Conservation (phyloP, 495 filamentous ascomycete genomes). For the Penicillium goetzii region DNA sequence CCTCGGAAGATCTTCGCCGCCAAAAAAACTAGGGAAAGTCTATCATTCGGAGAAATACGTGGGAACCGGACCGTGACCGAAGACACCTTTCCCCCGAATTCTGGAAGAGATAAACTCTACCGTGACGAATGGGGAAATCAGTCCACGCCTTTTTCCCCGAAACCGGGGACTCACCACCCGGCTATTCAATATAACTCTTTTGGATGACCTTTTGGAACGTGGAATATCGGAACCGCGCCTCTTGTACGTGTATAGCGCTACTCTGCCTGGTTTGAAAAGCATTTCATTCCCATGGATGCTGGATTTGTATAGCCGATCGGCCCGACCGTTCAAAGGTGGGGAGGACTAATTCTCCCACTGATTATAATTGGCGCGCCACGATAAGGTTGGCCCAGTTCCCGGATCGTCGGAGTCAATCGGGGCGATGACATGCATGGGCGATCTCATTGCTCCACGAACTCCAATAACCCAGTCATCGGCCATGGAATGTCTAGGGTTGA, state of each 20-base stretch:
- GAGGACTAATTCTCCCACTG: background rate
- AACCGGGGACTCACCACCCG: background rate
- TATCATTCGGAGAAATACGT: background rate
- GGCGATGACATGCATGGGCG: background rate
- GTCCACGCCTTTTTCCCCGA: background rate
- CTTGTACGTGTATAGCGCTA: background rate
- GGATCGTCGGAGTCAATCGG: background rate
- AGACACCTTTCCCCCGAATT: background rate
- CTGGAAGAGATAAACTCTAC: background rate
- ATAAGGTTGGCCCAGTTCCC: slow-evolving; percentile 9
- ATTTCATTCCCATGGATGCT: background rate
- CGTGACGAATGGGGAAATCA: background rate
- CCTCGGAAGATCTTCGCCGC: background rate
- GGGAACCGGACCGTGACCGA: background rate
- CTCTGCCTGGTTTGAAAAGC: background rate
- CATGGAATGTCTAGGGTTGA: background rate
- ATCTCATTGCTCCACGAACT: slow-evolving; percentile 1
- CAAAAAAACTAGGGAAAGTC: background rate
- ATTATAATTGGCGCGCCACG: background rate
- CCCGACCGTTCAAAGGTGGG: background rate
- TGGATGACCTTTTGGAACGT: background rate
- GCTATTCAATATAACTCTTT: background rate
- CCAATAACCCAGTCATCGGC: background rate
- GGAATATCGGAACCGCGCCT: background rate
- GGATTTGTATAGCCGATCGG: background rate